Evolutionary conservation across 768 basidiomycete species (phyloP), one percentile per base, ranked within the genome.

Genomic region (Scleroderma bovista): DNA sequence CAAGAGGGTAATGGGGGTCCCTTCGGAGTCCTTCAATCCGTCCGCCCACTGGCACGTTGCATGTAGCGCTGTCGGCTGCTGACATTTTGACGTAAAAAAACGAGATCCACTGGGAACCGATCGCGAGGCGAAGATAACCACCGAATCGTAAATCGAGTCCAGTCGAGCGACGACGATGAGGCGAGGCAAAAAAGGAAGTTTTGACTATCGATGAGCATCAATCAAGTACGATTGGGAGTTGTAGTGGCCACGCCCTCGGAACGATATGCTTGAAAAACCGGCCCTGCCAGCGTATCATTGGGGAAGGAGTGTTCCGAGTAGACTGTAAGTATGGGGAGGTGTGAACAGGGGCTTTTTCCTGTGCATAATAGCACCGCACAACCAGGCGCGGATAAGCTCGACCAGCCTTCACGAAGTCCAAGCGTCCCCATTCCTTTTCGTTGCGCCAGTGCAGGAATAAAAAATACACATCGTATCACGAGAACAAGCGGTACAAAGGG

Each of bases 221-320:
- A 20, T 40, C 39, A 40, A 40, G 39, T 22, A 22, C 19, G 23
- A 20, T 17, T 40, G 19, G 39, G 19, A 22, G 23, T 40, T 20
- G 39, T 40, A 13, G 39, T 22, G 39, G 22, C 20, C 16, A 39
- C 49, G 53, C 60, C 55, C 66, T 69, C 71, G 64, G 73, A 72
- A 63, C 57, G 60, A 59, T 53, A 47, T 50, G 52, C 55, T 60
- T 64, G 51, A 51, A 44, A 61, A 57, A 24, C 41, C 41, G 24
- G 41, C 24, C 66, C 63, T 62, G 66, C 69, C 70, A 62, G 64
- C 66, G 57, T 63, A 60, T 65, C 69, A 54, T 9, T 9, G 61
- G 60, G 59, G 52, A 49, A 40, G n/a, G 20, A 43, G 23, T 42
- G 22, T 26, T 42, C 23, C 41, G 22, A 16, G 41, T 13, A 43